Evolutionary conservation across 805 yeast species (phyloP).

Genomic region (Jamesozyma jinghongensis): DNA sequence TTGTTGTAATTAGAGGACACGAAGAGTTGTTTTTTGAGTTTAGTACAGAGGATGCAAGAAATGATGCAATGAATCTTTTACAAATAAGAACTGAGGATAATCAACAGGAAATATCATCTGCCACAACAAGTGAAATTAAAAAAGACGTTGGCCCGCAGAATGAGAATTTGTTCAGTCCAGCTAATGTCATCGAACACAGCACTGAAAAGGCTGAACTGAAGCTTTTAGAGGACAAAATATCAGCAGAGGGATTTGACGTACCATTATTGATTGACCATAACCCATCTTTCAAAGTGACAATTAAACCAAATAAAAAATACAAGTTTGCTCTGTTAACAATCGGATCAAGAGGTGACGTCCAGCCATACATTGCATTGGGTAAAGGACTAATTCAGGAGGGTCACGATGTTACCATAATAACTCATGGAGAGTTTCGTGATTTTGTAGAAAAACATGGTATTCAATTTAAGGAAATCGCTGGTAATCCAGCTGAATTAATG

Average conservation of each 20-base stretch:
- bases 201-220: constrained; percentile 50
- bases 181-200: constrained; percentile 10
- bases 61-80: constrained; percentile 57
- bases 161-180: not conserved
- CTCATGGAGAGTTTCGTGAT: constrained; percentile 70
- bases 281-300: constrained; percentile 42
- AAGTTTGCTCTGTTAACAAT: constrained; percentile 70
- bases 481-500: constrained; percentile 90
- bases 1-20: constrained; percentile 58
- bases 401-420: constrained; percentile 73
- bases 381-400: constrained; percentile 73
- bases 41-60: constrained; percentile 51
- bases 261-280: constrained; percentile 64
- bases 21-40: constrained; percentile 76
- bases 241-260: constrained; percentile 51
- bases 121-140: not conserved
- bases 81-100: constrained; percentile 39
- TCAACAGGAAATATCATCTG: not conserved
- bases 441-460: constrained; percentile 67
- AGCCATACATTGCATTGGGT: constrained; percentile 88
- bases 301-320: constrained; percentile 46
- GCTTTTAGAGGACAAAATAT: constrained; percentile 59
- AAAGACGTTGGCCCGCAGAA: not conserved
- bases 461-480: constrained; percentile 68
- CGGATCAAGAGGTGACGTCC: constrained; percentile 95